Evolutionary conservation across 208 protist genomes (phyloP).

Genomic region (Naegleria fowleri): DNA sequence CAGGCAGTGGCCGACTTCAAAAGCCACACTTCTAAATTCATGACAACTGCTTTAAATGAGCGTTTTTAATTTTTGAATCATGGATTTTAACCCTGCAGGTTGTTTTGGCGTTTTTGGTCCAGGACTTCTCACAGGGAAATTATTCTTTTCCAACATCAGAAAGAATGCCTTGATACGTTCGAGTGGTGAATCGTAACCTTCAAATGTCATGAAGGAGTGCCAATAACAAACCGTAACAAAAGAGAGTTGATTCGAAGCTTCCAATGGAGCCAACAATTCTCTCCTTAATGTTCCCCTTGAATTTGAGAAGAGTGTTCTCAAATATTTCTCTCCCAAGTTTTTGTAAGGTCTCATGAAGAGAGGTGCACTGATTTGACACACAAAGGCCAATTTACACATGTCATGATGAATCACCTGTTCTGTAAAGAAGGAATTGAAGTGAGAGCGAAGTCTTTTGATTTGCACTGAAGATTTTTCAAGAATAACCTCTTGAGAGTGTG

Average conservation of each 20-base stretch:
- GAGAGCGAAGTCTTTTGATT: no score
- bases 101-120: not conserved
- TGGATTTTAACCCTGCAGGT: not conserved
- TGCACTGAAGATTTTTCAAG: no score
- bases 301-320: not conserved
- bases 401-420: not conserved
- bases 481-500: no score
- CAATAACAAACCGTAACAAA: not conserved
- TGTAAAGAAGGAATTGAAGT: no score
- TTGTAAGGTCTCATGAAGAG: not conserved
- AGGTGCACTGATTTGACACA: not conserved
- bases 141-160: not conserved
- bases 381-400: not conserved
- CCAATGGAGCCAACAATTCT: not conserved
- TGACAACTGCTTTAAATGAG: no score
- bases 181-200: not conserved
- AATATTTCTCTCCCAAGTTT: not conserved
- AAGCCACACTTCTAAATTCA: no score
- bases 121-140: not conserved
- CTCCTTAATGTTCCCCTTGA: not conserved
- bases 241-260: not conserved
- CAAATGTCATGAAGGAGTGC: not conserved
- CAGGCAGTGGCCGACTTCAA: no score
- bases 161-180: not conserved
- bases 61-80: no score